phyloP scores from a whole-genome alignment of 2,329 filamentous ascomycete genomes.

The Aspergillus novofumigatus region DNA sequence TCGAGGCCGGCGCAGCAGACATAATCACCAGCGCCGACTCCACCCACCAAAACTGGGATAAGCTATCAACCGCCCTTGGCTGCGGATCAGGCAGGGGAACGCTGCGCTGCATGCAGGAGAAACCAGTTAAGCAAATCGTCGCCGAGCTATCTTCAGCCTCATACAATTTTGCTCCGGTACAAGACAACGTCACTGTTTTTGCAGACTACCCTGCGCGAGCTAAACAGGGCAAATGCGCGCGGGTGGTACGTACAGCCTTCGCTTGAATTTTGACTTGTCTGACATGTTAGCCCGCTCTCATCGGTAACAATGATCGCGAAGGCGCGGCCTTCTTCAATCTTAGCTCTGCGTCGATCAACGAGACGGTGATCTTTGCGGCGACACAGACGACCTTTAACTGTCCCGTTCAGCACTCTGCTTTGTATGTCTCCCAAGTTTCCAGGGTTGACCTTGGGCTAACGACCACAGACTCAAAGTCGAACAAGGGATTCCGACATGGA shows the following conservation, averaged over 20 bases:
- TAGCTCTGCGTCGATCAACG: slow-evolving; percentile 1
- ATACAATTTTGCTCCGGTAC: slow-evolving; percentile 5
- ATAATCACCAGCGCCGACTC: not conserved
- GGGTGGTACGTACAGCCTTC: not conserved
- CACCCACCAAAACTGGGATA: slow-evolving; percentile 4
- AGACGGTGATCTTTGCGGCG: not conserved
- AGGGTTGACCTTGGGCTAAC: too few species aligned
- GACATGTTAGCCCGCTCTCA: slow-evolving; percentile 4
- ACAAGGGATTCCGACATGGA: slow-evolving; percentile 28
- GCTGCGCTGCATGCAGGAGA: slow-evolving; percentile 4
- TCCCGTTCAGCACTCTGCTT: not conserved
- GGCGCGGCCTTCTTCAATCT: not conserved
- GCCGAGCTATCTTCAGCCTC: not conserved
- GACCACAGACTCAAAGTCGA: too few species aligned
- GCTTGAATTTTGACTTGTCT: not conserved
- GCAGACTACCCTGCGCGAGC: slow-evolving; percentile 5
- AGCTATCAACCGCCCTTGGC: slow-evolving; percentile 4
- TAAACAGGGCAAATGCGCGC: slow-evolving; percentile 2
- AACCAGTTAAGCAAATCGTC: slow-evolving; percentile 3
- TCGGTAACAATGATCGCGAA: slow-evolving; percentile 1
- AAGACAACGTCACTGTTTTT: slow-evolving; percentile 6
- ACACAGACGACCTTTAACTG: not conserved
- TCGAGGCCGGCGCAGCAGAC: slow-evolving; percentile 9
- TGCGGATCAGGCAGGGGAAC: slow-evolving; percentile 1
- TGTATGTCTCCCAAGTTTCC: not conserved